These are phyloP conservation scores for Trametes cinnabarina DNA, from an alignment of 768 basidiomycete species.

Conservation along the genomic window DNA sequence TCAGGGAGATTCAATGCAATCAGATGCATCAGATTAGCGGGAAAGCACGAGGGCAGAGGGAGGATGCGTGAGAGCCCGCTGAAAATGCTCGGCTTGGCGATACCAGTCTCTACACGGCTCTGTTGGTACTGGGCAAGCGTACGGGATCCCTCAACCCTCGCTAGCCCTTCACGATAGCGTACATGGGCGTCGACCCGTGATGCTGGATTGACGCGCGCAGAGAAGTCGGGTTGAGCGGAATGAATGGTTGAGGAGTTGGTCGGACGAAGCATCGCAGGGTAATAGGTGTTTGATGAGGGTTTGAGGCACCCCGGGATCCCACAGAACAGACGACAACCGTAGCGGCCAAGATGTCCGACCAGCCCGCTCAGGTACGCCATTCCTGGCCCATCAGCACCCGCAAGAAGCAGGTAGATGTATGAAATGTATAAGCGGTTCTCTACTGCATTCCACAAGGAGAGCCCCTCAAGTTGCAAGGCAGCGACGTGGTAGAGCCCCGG, in stretches of 20 bases:
- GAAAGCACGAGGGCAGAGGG: slow-evolving; percentile 21
- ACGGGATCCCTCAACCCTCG: slow-evolving; percentile 19
- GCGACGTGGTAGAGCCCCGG: slow-evolving; percentile 29
- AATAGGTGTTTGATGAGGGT: slow-evolving; percentile 30
- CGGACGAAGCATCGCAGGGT: slow-evolving; percentile 33
- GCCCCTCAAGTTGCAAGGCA: slow-evolving; percentile 27
- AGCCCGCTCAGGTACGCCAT: slow-evolving; percentile 31
- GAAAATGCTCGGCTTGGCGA: slow-evolving; percentile 38
- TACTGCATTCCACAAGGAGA: slow-evolving; percentile 29
- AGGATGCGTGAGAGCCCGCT: slow-evolving; percentile 21
- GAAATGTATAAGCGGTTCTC: neutral
- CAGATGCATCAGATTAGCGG: slow-evolving; percentile 41
- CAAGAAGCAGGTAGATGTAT: slow-evolving; percentile 20
- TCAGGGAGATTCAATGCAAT: slow-evolving; percentile 37
- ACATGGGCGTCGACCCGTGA: slow-evolving; percentile 21
- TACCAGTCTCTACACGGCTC: slow-evolving; percentile 30
- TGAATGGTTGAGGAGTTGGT: slow-evolving; percentile 13
- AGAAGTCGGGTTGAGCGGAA: slow-evolving; percentile 31
- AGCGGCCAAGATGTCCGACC: slow-evolving; percentile 34
- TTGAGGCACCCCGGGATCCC: slow-evolving; percentile 29
- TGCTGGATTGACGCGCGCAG: slow-evolving; percentile 16
- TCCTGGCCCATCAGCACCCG: slow-evolving; percentile 9
- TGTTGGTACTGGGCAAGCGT: slow-evolving; percentile 29
- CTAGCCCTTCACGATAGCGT: too few relatives aligned
- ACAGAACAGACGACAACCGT: slow-evolving; percentile 38